Conservation (phyloP, 108 stramenopile species). For the Cyclostephanos tholiformis region DNA sequence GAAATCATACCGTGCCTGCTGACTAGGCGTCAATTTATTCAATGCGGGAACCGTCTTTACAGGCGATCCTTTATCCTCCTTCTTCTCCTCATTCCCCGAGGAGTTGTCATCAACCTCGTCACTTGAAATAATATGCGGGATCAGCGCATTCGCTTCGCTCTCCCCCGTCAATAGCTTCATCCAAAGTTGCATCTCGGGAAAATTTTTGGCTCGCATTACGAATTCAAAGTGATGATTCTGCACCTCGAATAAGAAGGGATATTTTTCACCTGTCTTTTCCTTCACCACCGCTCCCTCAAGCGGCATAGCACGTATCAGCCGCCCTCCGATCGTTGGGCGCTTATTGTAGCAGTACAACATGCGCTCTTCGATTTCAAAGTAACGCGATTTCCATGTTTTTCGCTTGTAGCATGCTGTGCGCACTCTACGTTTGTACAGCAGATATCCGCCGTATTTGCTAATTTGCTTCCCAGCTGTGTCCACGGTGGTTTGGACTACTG, state of each 20-base stretch:
- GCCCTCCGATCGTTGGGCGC: conserved; percentile 40
- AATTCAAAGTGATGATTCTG: conserved; percentile 80
- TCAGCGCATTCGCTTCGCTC: conserved; percentile 67
- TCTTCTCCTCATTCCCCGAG: conserved; percentile 36
- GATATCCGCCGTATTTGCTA: conserved; percentile 64
- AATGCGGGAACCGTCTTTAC: conserved; percentile 47
- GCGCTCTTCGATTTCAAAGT: conserved; percentile 91
- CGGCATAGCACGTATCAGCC: conserved; percentile 83
- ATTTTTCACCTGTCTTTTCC: conserved; percentile 54
- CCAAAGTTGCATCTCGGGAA: conserved; percentile 73
- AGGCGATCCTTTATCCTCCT: conserved; percentile 33
- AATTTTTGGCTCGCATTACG: conserved; percentile 66
- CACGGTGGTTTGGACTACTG: conserved; percentile 18
- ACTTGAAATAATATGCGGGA: conserved; percentile 59
- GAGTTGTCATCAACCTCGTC: conserved; percentile 44
- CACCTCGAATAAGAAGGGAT: conserved; percentile 70
- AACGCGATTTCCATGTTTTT: conserved; percentile 90
- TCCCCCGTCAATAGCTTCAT: conserved; percentile 67
- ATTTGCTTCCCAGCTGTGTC: conserved; percentile 24
- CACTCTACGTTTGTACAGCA: conserved; percentile 79
- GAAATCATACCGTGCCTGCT: conserved; percentile 88
- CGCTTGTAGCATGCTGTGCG: conserved; percentile 71
- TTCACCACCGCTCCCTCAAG: conserved; percentile 78
- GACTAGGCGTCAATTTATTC: conserved; percentile 66
- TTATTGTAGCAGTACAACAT: conserved; percentile 93